A percentile compares a stretch with the other conserved stretches of the same genome.
Evolutionary conservation across 2,329 filamentous ascomycete genomes (phyloP).

Genomic region (Drechslerella dactyloides): DNA sequence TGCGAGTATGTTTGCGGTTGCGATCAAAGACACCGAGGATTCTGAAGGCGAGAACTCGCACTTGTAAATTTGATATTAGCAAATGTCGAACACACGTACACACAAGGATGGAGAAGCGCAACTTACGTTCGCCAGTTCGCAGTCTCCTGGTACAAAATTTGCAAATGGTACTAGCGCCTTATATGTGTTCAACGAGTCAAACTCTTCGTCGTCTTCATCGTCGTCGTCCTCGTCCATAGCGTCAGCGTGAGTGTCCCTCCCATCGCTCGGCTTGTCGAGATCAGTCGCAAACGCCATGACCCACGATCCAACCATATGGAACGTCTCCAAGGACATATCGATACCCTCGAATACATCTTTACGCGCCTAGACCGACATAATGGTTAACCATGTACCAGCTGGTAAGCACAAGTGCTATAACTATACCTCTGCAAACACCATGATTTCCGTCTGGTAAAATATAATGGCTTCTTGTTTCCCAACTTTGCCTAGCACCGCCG

Average conservation of each 20-base stretch:
- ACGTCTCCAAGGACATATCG: constrained; percentile 64
- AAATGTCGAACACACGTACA: constrained; percentile 20
- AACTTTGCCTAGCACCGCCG: constrained; percentile 76
- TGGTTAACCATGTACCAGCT: neutral
- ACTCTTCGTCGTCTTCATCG: constrained; percentile 70
- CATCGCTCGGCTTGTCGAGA: constrained; percentile 63
- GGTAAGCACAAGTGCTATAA: constrained; percentile 58
- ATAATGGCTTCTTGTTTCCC: constrained; percentile 73
- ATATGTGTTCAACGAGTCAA: constrained; percentile 63
- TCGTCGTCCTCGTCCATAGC: constrained; percentile 62
- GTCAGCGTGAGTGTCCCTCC: neutral
- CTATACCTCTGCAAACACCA: constrained; percentile 66
- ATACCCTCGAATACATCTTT: constrained; percentile 60
- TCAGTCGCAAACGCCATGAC: constrained; percentile 96
- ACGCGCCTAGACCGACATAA: constrained; percentile 53
- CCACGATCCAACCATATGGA: constrained; percentile 81
- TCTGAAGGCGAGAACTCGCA: constrained; percentile 59
- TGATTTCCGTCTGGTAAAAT: constrained; percentile 26
- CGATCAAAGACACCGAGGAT: constrained; percentile 70
- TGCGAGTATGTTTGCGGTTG: constrained; percentile 70
- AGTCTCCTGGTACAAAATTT: constrained; percentile 87
- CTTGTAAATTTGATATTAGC: constrained; percentile 62
- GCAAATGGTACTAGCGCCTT: constrained; percentile 92
- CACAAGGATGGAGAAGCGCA: neutral
- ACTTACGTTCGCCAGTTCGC: constrained; percentile 76